Percentiles rank a stretch among this genome's conserved stretches.
phyloP scores from a whole-genome alignment of 257 asterid genomes.

The Petunia axillaris region DNA sequence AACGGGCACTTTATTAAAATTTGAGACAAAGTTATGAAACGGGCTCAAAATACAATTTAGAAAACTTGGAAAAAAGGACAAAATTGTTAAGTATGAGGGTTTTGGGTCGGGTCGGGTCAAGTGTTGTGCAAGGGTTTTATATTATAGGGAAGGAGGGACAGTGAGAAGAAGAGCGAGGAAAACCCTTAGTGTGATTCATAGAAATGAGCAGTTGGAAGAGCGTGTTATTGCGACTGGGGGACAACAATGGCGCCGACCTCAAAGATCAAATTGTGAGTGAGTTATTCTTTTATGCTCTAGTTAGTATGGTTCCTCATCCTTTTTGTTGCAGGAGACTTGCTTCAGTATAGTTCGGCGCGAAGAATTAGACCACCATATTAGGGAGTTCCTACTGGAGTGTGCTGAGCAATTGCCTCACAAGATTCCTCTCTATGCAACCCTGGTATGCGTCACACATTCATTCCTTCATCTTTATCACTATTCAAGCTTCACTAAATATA shows the following conservation, averaged over 20 bases:
- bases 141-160: no score
- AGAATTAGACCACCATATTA: constrained; percentile 58
- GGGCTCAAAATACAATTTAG: no score
- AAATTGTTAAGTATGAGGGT: no score
- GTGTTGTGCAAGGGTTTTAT: no score
- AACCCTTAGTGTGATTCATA: no score
- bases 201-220: constrained; percentile 83
- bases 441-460: constrained; percentile 60
- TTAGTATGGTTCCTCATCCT: constrained; percentile 40
- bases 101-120: no score
- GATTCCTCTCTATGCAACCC: constrained; percentile 87
- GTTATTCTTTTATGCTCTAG: not conserved
- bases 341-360: constrained; percentile 76
- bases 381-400: constrained; percentile 93
- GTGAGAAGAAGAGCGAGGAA: no score
- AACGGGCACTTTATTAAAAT: no score
- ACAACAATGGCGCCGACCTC: constrained; percentile 73
- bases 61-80: no score
- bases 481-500: no score
- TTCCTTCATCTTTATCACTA: constrained; percentile 9
- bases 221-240: constrained; percentile 87
- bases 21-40: no score
- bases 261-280: constrained; percentile 86
- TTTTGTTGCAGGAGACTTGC: constrained; percentile 77
- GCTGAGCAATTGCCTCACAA: constrained; percentile 99